Conservation (phyloP, 1,284 basidiomycete species). For the Sanghuangporus weigelae region DNA sequence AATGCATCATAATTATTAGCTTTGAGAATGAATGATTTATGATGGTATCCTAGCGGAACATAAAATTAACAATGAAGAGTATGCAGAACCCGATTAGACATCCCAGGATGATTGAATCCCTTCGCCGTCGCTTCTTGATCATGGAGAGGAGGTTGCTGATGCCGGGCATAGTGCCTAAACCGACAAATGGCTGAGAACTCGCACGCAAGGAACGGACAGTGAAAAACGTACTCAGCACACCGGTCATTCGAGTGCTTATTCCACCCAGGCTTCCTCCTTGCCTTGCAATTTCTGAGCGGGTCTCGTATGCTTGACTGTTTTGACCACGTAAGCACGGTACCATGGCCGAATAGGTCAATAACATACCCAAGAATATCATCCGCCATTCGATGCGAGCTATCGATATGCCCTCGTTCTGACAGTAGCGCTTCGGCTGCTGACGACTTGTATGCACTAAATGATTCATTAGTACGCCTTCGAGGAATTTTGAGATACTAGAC, state of each 20-base stretch:
- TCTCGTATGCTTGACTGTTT: conserved; percentile 92
- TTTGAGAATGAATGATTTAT: not conserved
- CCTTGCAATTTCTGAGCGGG: conserved; percentile 87
- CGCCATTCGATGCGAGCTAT: conserved; percentile 91
- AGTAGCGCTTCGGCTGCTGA: conserved; percentile 84
- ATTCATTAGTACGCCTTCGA: not conserved
- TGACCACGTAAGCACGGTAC: conserved; percentile 10
- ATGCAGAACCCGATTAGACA: conserved; percentile 81
- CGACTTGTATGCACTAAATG: conserved; percentile 76
- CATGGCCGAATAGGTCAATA: not conserved
- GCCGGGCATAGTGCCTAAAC: conserved; percentile 80
- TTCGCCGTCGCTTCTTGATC: conserved; percentile 85
- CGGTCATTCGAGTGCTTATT: conserved; percentile 80
- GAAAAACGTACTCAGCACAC: conserved; percentile 68
- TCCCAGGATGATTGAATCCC: conserved; percentile 90
- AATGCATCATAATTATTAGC: not conserved
- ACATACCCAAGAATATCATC: conserved; percentile 86
- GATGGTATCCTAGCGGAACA: conserved; percentile 41
- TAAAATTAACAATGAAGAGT: conserved; percentile 75
- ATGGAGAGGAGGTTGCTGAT: conserved; percentile 88
- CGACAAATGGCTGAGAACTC: not conserved
- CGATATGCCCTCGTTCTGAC: conserved; percentile 84
- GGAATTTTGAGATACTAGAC: not conserved
- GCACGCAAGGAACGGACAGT: not conserved
- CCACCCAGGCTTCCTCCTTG: conserved; percentile 74